Base-by-base conservation (phyloP, 2,329 filamentous ascomycete genomes). In the Colletotrichum lini region DNA sequence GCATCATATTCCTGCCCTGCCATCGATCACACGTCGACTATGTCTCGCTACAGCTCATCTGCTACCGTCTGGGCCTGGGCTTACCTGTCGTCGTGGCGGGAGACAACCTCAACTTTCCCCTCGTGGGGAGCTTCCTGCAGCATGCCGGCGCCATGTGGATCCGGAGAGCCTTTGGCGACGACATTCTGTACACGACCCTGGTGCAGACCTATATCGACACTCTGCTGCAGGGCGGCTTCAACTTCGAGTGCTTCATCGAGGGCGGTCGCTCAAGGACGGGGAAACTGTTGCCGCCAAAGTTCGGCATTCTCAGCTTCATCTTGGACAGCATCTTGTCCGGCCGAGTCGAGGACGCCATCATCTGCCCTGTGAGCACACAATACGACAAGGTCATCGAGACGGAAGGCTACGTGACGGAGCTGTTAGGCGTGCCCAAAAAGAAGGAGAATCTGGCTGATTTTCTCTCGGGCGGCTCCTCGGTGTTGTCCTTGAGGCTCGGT, bases 331-430 rank as follows among this genome's bases (percentile, higher is more conserved):
- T 99, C 16, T 84, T 98, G 7, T 97, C 94, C 0, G 95, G 95
- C 0, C 89, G 95, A 8, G 95, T 98, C 0, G 87, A 97, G 57
- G 96, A 99, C 80, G 92, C 94, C 42, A 93, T 98, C 52, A 94
- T 99, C 63, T 98, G 96, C 76, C 96, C 96, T 0, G 96, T 99
- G 56, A 97, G 94, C 80, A 98, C 95, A 0, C 96, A 99, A 79
- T 99, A 99, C 79, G 96, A 99, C 85, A 99, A 98, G 79, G 96
- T 99, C 67, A 97, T 99, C 71, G 96, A 99, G 81, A 98, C 97
- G 0, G 95, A 98, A 81, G 96, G 95, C 6, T 99, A 99, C 78
- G 96, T 98, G 54, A 96, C 92, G 44, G 96, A 99, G 80, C 88
- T 99, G 2, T 88, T 99, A 0, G 96, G 96, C 3, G 92, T 97